Conservation (phyloP, 345 rosid genomes). For the Mangifera indica region DNA sequence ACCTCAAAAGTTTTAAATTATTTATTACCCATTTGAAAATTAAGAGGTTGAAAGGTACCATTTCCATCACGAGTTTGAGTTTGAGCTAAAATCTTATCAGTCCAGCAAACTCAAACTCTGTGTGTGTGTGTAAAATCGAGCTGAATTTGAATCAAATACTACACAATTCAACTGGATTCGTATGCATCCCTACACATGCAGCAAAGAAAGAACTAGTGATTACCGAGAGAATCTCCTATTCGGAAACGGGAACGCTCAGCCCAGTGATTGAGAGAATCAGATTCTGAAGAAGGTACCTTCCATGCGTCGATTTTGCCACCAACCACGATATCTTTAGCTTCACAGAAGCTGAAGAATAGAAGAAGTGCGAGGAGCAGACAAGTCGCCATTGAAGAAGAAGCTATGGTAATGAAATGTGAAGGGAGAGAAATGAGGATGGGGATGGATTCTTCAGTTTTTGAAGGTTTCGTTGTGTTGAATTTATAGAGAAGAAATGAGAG, state of each 20-base stretch:
- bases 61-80: too few species aligned
- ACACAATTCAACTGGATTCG: too few species aligned
- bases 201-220: background rate
- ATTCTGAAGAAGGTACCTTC: conserved; percentile 60
- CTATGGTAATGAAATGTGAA: conserved; percentile 18
- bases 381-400: conserved; percentile 22
- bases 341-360: conserved; percentile 20
- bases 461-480: conserved; percentile 1
- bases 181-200: too few species aligned
- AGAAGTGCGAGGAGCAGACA: conserved; percentile 24
- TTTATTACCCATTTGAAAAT: too few species aligned
- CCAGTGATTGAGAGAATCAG: conserved; percentile 79
- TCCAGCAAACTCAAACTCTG: too few species aligned
- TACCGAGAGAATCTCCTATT: conserved; percentile 67
- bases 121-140: too few species aligned
- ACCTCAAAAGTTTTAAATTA: too few species aligned
- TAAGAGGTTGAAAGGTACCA: too few species aligned
- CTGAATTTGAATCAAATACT: too few species aligned
- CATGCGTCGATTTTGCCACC: conserved; percentile 55
- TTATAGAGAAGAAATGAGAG: conserved; percentile 15
- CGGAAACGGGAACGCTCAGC: conserved; percentile 61
- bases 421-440: background rate
- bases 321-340: conserved; percentile 48
- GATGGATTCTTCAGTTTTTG: background rate
- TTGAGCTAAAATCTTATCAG: too few species aligned